Evolutionary conservation across 257 asterid genomes (phyloP), one percentile per base, ranked within the genome.

Genomic region (Primulina huaijiensis): DNA sequence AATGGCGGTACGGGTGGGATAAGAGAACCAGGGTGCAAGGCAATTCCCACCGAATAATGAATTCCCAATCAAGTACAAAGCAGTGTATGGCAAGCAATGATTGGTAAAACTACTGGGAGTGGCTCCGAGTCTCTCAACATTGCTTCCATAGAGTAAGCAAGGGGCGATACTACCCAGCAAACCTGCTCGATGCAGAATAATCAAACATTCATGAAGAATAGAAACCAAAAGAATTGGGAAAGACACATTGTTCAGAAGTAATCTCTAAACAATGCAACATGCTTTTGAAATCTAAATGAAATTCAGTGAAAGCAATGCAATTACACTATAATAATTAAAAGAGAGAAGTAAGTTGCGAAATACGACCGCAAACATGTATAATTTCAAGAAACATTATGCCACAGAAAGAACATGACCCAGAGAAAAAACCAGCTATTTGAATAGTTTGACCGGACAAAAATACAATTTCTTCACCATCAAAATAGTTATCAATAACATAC

Each of bases 81-180:
- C 96, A 8, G 95, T 81, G 84, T 94, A 94, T 17, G 92, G 90
- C 86, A 90, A 69, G 76, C 99, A 94, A 83, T 94, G 97, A 79
- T 84, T 86, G 12, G 90, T 67, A 65, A 91, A 94, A 56, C 89
- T 73, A 53, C 91, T 91, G 14, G 90, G 89, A 60, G 81, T 68
- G 23, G 90, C 78, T 64, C 88, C 92, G 72, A 94, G 86, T 72
- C 99, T 88, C 82, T 94, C 99, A 0, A 74, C 94, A 75, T 82
- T 94, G 85, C 86, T 79, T 72, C 96, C 99, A 62, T 90, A 88
- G 50, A 91, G 97, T 81, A 94, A 91, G 74, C 99, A 94, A 46
- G 99, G 99, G 20, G 89, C 96, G 46, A 86, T 63, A 63, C 91
- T 82, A 66, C 99, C 99, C 67, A 94, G 71, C 80, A 94, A 72